phyloP scores from a whole-genome alignment of 2,329 filamentous ascomycete species.

The Xylariaceae sp. region DNA sequence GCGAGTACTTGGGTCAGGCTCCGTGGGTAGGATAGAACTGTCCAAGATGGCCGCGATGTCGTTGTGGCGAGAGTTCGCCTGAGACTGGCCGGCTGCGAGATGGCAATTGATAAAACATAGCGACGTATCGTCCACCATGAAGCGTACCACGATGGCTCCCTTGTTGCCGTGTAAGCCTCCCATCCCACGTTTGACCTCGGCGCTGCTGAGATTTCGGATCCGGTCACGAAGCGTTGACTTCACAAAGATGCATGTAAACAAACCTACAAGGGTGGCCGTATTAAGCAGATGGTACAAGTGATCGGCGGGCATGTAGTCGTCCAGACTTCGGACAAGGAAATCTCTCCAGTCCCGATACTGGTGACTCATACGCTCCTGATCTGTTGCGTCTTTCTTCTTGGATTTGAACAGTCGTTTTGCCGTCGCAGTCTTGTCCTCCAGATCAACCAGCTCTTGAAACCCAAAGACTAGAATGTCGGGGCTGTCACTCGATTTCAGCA shows the following conservation, averaged over 20 bases:
- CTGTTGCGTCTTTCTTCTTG: constrained; percentile 68
- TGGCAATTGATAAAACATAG: constrained; percentile 97
- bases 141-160: constrained; percentile 86
- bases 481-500: constrained; percentile 68
- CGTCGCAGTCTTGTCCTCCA: constrained; percentile 95
- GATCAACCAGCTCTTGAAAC: constrained; percentile 96
- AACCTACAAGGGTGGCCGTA: constrained; percentile 81
- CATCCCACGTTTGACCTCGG: constrained; percentile 93
- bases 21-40: constrained; percentile 64
- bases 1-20: constrained; percentile 60
- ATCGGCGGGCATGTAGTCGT: constrained; percentile 73
- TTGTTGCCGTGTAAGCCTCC: constrained; percentile 95
- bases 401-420: constrained; percentile 94
- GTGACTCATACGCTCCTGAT: constrained; percentile 89
- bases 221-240: constrained; percentile 71
- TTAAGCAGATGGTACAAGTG: constrained; percentile 82
- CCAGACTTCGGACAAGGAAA: constrained; percentile 73
- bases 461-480: constrained; percentile 93
- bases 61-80: constrained; percentile 85
- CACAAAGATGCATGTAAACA: constrained; percentile 95
- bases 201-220: constrained; percentile 70
- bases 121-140: constrained; percentile 87
- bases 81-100: constrained; percentile 86
- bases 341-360: constrained; percentile 97
- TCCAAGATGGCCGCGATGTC: constrained; percentile 90